phyloP scores from a whole-genome alignment of 176 grass and related monocot species.

The Dendrocalamus sinicus region DNA sequence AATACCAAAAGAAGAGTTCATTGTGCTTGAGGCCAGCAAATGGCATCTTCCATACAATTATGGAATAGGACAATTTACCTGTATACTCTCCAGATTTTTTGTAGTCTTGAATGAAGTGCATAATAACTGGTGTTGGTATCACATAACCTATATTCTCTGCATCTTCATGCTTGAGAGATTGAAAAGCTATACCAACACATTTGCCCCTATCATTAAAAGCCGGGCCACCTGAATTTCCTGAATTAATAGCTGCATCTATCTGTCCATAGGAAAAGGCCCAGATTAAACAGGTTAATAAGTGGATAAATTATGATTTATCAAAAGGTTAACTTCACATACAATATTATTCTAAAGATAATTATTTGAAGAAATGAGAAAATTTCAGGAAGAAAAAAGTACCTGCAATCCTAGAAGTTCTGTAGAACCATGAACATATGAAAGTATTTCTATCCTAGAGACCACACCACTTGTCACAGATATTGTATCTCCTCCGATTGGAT shows the following conservation, averaged over 20 bases:
- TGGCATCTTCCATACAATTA: conserved; percentile 8
- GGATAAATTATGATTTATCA: background rate
- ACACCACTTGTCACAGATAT: conserved; percentile 98
- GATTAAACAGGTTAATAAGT: background rate
- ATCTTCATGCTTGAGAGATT: conserved; percentile 98
- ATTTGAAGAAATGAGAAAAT: background rate
- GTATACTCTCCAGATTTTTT: conserved; percentile 93
- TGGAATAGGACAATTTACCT: conserved; percentile 54
- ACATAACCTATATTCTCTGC: conserved; percentile 99
- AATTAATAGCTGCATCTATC: conserved; percentile 99
- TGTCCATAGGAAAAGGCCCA: conserved; percentile 45
- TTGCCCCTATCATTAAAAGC: conserved; percentile 89
- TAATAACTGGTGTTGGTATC: conserved; percentile 95
- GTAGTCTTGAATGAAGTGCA: conserved; percentile 91
- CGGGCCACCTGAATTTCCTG: conserved; percentile 94
- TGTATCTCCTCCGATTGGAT: conserved; percentile 98
- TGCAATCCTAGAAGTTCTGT: conserved; percentile 95
- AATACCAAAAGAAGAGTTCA: conserved; percentile 10
- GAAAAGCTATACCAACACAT: conserved; percentile 99
- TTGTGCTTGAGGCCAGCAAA: background rate
- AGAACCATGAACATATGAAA: conserved; percentile 95
- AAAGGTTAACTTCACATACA: background rate
- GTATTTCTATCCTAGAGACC: conserved; percentile 98
- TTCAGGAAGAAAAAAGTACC: conserved; percentile 43
- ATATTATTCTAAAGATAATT: conserved; percentile 19